Base-by-base conservation (phyloP, 2,329 filamentous ascomycete genomes). In the Ramularia collo-cygni region DNA sequence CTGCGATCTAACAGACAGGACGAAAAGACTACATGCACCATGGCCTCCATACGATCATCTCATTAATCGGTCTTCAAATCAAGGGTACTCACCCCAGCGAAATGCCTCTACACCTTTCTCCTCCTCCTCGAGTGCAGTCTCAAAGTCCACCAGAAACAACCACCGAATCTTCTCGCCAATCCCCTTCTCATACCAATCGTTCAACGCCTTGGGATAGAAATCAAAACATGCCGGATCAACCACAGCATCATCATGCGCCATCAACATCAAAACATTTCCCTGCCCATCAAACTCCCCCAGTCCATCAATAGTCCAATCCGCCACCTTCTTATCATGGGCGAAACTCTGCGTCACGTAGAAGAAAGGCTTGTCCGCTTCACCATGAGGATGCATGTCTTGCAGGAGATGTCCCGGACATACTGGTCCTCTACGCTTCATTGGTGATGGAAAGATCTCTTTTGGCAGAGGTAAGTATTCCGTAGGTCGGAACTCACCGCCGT, bases 81-180 rank as follows among this genome's bases (percentile, higher is more conserved):
- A 47, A 17, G 50, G 45, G 37, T 51, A 51, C 17, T 42, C 31
- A 1, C 46, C 47, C 52, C 52, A 54, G 4, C 27, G 43, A 30
- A 53, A 54, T 1, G 51, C 37, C 32, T 48, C 31, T 3, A 36
- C 43, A 13, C 53, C 50, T 14, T 50, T 48, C 46, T 53, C 45
- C 33, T 54, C 55, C 7, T 37, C 38, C 28, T 56, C 52, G 26
- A 72, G 58, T 0, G 67, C 70, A 18, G 60, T 54, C 5, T 65
- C 61, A 47, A 73, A 74, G 42, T 76, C 72, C 24, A 58, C 63
- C 49, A 77, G 54, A 50, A 76, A 77, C 38, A 61, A 51, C 57
- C 57, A 61, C 37, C 52, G 55, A 16, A 56, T 44, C 31, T 55
- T 57, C 45, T 50, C 38, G 13, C 43, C 53, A n/a, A 51, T 35